Conservation (phyloP, 1,284 basidiomycete species). For the Leccinum discolor region DNA sequence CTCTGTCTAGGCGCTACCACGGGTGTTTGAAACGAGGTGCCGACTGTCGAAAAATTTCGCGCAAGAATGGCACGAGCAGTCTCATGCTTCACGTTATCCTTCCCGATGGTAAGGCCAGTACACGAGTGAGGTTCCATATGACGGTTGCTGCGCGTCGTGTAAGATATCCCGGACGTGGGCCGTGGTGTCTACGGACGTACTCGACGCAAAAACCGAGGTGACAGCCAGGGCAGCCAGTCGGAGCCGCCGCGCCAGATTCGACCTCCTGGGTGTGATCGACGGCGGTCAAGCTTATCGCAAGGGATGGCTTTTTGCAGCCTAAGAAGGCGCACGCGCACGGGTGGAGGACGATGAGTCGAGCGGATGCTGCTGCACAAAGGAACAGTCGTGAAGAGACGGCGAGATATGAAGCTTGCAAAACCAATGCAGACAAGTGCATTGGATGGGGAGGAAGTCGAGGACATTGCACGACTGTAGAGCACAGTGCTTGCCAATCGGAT, state of each 20-base stretch:
- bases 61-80: constrained; percentile 54
- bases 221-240: constrained; percentile 53
- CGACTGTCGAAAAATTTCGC: constrained; percentile 48
- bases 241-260: constrained; percentile 2
- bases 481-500: constrained; percentile 48
- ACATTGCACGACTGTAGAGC: constrained; percentile 43
- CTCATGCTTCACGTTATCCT: constrained; percentile 39
- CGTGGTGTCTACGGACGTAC: constrained; percentile 38
- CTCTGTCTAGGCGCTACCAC: too few relatives aligned
- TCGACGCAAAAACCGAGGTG: constrained; percentile 58
- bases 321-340: constrained; percentile 47
- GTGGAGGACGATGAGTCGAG: constrained; percentile 3
- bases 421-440: constrained; percentile 42
- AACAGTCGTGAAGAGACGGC: constrained; percentile 61
- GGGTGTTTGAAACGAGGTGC: constrained; percentile 4
- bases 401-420: constrained; percentile 55
- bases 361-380: constrained; percentile 19
- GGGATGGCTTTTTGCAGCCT: constrained; percentile 54
- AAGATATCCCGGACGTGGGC: constrained; percentile 6
- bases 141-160: constrained; percentile 51
- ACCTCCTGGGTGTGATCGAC: constrained; percentile 14
- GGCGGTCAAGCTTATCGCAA: constrained; percentile 41
- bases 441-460: constrained; percentile 55
- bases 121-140: constrained; percentile 59
- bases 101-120: constrained; percentile 19